These are phyloP conservation scores for Trichoderma cornu-damae DNA, from an alignment of 2,329 filamentous ascomycete species.

Conservation along the genomic window DNA sequence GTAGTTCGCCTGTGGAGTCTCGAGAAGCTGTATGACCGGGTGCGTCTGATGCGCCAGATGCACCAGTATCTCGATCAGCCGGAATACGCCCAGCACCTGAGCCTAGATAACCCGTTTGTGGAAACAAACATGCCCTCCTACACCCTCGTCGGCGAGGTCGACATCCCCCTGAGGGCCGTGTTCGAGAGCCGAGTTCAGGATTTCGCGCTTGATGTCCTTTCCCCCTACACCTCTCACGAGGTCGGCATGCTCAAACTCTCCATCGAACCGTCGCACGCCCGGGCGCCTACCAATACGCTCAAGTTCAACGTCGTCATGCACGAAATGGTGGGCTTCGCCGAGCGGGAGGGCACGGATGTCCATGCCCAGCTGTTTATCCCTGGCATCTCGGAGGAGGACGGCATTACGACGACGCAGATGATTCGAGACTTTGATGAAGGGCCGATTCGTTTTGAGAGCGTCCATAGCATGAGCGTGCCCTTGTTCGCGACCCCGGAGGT, in stretches of 20 bases:
- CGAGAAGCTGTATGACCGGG: constrained; percentile 81
- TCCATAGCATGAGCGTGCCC: constrained; percentile 95
- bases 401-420: constrained; percentile 92
- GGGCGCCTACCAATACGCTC: constrained; percentile 83
- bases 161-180: constrained; percentile 86
- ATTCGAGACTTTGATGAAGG: constrained; percentile 91
- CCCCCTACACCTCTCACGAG: constrained; percentile 84
- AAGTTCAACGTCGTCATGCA: constrained; percentile 99
- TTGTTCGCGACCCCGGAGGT: constrained; percentile 65
- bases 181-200: constrained; percentile 95
- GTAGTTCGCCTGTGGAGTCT: constrained; percentile 93
- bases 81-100: constrained; percentile 89
- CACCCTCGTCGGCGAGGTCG: constrained; percentile 85
- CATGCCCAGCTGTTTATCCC: constrained; percentile 97
- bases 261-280: constrained; percentile 86
- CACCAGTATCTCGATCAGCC: constrained; percentile 94
- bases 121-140: constrained; percentile 89
- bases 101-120: constrained; percentile 86
- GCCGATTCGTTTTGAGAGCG: constrained; percentile 89
- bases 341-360: constrained; percentile 90
- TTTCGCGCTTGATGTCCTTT: constrained; percentile 83
- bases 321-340: constrained; percentile 88
- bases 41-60: constrained; percentile 92
- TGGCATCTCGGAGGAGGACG: constrained; percentile 80
- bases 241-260: constrained; percentile 88